Percentiles rank a stretch among this genome's conserved stretches.
Evolutionary conservation across 2,329 filamentous ascomycete genomes (phyloP).

Genomic region (Ceratocystiopsis minuta): DNA sequence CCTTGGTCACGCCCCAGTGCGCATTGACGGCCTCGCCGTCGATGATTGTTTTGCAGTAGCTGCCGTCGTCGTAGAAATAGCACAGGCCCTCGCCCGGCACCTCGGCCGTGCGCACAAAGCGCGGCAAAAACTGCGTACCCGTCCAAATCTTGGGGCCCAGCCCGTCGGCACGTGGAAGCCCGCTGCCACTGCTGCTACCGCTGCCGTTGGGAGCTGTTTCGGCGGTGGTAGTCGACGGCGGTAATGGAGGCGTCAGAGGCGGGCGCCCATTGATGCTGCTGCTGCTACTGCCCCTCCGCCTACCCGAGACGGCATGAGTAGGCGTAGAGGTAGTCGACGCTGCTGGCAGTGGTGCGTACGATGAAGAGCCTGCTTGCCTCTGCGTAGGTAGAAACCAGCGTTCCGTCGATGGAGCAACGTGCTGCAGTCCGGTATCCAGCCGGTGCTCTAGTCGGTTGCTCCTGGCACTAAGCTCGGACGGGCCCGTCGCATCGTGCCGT

Average conservation of each 20-base stretch:
- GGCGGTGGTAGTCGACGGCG: not conserved
- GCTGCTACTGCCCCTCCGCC: not conserved
- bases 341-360: no score
- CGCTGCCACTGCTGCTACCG: not conserved
- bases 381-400: no score
- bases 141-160: constrained; percentile 50
- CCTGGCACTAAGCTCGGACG: no score
- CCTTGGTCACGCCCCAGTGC: constrained; percentile 86
- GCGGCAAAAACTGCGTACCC: constrained; percentile 47
- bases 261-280: not conserved
- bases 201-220: not conserved
- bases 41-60: constrained; percentile 64
- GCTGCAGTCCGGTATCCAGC: no score
- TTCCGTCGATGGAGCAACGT: no score
- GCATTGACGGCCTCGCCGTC: constrained; percentile 79
- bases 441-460: no score
- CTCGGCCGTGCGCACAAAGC: constrained; percentile 44
- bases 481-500: no score
- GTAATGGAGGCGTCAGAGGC: no score
- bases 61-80: constrained; percentile 75
- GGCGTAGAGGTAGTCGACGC: no score
- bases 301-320: no score
- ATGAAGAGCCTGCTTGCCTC: no score
- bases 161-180: not conserved
- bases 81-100: constrained; percentile 65